Evolutionary conservation across 768 basidiomycete species (phyloP).

Genomic region (Pleurotus salmoneostramineus): DNA sequence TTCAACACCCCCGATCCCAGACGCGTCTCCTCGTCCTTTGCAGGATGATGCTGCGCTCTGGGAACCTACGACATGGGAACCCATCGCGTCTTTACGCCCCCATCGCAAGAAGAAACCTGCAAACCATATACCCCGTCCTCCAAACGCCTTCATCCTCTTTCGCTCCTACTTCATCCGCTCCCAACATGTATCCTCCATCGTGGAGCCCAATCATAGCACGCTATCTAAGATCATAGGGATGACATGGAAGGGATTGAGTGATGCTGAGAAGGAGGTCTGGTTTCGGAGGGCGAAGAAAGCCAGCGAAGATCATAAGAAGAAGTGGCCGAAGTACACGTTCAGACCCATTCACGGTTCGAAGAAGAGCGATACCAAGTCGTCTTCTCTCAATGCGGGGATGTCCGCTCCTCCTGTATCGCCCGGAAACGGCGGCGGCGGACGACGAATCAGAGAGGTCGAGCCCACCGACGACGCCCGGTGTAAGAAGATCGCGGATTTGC

Average conservation of each 20-base stretch:
- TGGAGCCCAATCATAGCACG: slow-evolving; percentile 82
- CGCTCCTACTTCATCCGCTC: slow-evolving; percentile 79
- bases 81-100: no score
- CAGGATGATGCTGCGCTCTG: no score
- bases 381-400: no score
- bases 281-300: slow-evolving; percentile 71
- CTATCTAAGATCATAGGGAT: slow-evolving; percentile 82
- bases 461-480: slow-evolving; percentile 63
- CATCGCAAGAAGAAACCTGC: slow-evolving; percentile 71
- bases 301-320: slow-evolving; percentile 69
- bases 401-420: no score
- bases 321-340: slow-evolving; percentile 76
- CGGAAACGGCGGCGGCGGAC: slow-evolving; percentile 28
- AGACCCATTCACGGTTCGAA: slow-evolving; percentile 51
- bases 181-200: slow-evolving; percentile 70
- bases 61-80: no score
- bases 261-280: slow-evolving; percentile 76
- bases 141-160: slow-evolving; percentile 87
- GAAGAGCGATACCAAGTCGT: slow-evolving; percentile 15
- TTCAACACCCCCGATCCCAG: no score
- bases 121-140: slow-evolving; percentile 78
- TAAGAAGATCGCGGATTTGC: slow-evolving; percentile 61
- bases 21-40: no score
- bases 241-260: slow-evolving; percentile 76
- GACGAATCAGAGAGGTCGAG: slow-evolving; percentile 58